Evolutionary conservation across 345 rosid species (phyloP), one percentile per base, ranked within the genome.

Genomic region (Anacardium occidentale): DNA sequence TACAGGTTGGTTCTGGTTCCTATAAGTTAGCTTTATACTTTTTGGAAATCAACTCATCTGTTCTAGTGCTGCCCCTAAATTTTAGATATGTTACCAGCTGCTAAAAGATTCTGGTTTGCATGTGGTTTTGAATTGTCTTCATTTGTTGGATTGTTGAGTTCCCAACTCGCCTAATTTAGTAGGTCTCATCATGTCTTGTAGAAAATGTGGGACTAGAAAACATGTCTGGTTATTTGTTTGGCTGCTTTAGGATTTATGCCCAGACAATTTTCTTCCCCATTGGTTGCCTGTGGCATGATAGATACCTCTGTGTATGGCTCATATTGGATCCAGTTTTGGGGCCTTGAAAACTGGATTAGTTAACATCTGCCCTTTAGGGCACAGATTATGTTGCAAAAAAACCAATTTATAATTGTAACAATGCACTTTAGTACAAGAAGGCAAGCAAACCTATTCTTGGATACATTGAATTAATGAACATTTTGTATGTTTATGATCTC

Each of bases 1-100:
- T 74, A 77, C 86, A 81, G 78, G 80, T 77, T 83, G 86, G 82
- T 87, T 84, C 69, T 79, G 73, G 86, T 78, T 77, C 78, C 78
- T 78, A 42, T 77, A 47, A 66, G 85, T 57, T 82, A 87, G 91
- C 69, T 80, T 80, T 79, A 73, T 83, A 77, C 62, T 83, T 70
- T 37, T 66, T 77, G 77, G 74, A 64, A 68, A 82, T 73, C 74
- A 75, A 78, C 77, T 83, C 64, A 64, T 75, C 62, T 70, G 64
- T 81, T 81, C 71, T 77, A 75, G 85, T 66, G 80, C 69, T 83
- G 51, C 75, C 77, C 7, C 76, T 57, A 57, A 79, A 81, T 75
- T 64, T 79, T 75, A 71, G 79, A 55, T 62, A 57, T 72, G 64
- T 37, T 70, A 32, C 52, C 70, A 63, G 74, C 59, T 6, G 62